Evolutionary conservation across 2,329 filamentous ascomycete genomes (phyloP).

Genomic region (Emydomyces testavorans): DNA sequence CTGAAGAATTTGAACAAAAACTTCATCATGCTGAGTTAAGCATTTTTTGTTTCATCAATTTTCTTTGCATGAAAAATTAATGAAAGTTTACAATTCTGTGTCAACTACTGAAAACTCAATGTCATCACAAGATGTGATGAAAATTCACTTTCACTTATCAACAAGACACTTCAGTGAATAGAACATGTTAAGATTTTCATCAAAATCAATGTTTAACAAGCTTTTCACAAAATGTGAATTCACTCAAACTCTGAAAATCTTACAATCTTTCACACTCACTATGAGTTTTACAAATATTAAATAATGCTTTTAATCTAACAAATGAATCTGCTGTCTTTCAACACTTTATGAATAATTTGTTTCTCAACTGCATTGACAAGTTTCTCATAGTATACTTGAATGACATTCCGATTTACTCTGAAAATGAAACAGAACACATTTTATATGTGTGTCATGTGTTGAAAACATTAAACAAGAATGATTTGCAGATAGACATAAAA

Average conservation of each 20-base stretch:
- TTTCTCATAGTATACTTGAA: neutral
- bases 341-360: neutral
- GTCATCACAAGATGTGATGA: too few relatives aligned
- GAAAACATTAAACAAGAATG: neutral
- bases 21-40: too few relatives aligned
- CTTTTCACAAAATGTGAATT: neutral
- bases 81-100: too few relatives aligned
- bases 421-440: neutral
- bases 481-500: neutral
- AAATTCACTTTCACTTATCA: too few relatives aligned
- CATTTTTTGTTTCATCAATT: too few relatives aligned
- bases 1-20: too few relatives aligned
- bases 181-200: too few relatives aligned
- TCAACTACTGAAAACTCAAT: too few relatives aligned
- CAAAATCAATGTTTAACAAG: neutral
- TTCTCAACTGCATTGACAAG: slow-evolving; percentile 1
- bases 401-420: slow-evolving; percentile 3
- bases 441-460: neutral
- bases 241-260: neutral
- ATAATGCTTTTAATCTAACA: neutral
- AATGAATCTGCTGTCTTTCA: neutral
- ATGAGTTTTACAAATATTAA: neutral
- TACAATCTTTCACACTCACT: neutral
- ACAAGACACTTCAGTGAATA: too few relatives aligned
- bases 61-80: too few relatives aligned